A percentile compares a stretch with the other conserved stretches of the same genome.
phyloP scores from a whole-genome alignment of 169 alveolate species.

The Babesia microti region DNA sequence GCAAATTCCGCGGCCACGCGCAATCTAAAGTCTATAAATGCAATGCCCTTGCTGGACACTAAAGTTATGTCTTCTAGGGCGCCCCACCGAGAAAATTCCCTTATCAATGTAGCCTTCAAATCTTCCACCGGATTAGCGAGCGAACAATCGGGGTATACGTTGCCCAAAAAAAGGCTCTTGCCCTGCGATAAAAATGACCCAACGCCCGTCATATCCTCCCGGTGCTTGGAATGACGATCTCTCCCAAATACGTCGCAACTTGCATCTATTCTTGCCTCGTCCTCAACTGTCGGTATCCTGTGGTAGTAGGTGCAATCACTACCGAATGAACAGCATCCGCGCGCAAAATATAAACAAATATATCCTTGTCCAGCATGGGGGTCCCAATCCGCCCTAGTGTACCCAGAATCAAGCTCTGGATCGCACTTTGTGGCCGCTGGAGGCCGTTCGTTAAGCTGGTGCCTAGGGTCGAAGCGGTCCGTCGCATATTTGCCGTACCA shows the following conservation, averaged over 20 bases:
- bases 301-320: constrained; percentile 90
- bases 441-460: constrained; percentile 67
- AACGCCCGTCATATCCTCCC: constrained; percentile 95
- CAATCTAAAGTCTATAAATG: constrained; percentile 86
- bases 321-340: constrained; percentile 96
- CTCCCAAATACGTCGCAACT: constrained; percentile 96
- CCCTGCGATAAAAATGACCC: constrained; percentile 93
- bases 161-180: constrained; percentile 85
- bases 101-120: constrained; percentile 80
- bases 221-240: constrained; percentile 84
- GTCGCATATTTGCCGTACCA: constrained; percentile 95
- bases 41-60: constrained; percentile 82
- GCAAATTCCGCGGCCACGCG: constrained; percentile 97
- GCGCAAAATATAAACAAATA: constrained; percentile 90
- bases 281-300: constrained; percentile 88
- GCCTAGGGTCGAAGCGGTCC: constrained; percentile 74
- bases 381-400: constrained; percentile 76
- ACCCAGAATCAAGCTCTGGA: constrained; percentile 90
- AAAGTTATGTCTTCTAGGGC: constrained; percentile 83
- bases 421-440: constrained; percentile 83
- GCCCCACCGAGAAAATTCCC: constrained; percentile 91
- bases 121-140: constrained; percentile 74
- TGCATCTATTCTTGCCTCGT: constrained; percentile 79
- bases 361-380: constrained; percentile 62
- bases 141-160: constrained; percentile 70